Evolutionary conservation across 1,139 yeast genomes (phyloP).

Genomic region (Scheffersomyces parashehatae): DNA sequence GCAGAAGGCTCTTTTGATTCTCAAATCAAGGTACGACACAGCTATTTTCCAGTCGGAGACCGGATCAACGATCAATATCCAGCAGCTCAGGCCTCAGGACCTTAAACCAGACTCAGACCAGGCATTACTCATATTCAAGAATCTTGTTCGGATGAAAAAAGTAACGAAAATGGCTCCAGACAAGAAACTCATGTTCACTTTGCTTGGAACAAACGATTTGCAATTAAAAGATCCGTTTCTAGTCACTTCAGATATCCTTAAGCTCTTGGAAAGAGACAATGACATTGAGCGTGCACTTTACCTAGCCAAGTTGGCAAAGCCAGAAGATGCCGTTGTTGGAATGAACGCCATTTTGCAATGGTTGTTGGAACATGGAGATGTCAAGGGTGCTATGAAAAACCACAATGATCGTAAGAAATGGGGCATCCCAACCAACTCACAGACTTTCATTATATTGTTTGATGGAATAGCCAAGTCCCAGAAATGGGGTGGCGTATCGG

Average conservation of each 20-base stretch:
- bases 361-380: constrained; percentile 41
- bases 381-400: constrained; percentile 47
- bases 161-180: constrained; percentile 34
- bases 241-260: constrained; percentile 53
- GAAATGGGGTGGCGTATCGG: constrained; percentile 35
- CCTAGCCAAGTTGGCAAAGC: constrained; percentile 50
- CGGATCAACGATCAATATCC: constrained; percentile 20
- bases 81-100: constrained; percentile 21
- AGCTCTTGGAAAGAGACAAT: constrained; percentile 50
- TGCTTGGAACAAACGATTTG: constrained; percentile 58
- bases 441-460: constrained; percentile 57
- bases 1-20: constrained; percentile 25
- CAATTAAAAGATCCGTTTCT: constrained; percentile 57
- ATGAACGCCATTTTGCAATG: constrained; percentile 60
- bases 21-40: constrained; percentile 23
- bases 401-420: constrained; percentile 60
- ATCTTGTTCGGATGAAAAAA: constrained; percentile 26
- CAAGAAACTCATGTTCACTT: constrained; percentile 44
- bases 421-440: constrained; percentile 54
- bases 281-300: constrained; percentile 51
- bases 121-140: constrained; percentile 30
- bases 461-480: constrained; percentile 52
- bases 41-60: constrained; percentile 17
- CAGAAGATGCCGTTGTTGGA: constrained; percentile 54
- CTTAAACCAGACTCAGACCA: constrained; percentile 20